Conservation (phyloP, 768 basidiomycete species). For the Pleurotus tuber-regium region DNA sequence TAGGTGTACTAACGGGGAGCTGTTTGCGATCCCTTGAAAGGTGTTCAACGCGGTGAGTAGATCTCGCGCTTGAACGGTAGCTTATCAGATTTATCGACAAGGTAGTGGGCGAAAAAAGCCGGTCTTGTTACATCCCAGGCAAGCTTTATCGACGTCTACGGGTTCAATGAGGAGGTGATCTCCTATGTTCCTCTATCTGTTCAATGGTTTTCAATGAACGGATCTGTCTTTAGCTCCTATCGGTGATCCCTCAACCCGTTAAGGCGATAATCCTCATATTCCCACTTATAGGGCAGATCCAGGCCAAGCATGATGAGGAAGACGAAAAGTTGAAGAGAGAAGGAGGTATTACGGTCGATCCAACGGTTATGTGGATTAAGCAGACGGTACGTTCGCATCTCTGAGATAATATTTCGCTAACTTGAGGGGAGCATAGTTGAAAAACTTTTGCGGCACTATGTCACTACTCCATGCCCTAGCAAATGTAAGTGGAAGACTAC, state of each 20-base stretch:
- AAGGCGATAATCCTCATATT: constrained; percentile 87
- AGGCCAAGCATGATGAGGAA: constrained; percentile 52
- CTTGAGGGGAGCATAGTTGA: constrained; percentile 45
- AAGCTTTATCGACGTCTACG: constrained; percentile 70
- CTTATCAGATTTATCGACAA: no score
- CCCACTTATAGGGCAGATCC: constrained; percentile 56
- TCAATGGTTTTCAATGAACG: no score
- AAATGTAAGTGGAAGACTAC: constrained; percentile 6
- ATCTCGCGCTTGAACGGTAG: no score
- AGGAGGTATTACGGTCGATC: constrained; percentile 49
- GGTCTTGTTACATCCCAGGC: constrained; percentile 51
- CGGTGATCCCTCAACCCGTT: constrained; percentile 67
- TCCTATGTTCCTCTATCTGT: no score
- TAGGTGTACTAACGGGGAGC: no score
- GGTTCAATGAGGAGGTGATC: constrained; percentile 64
- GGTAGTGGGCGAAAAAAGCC: constrained; percentile 68
- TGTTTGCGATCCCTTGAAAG: no score
- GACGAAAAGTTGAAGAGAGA: constrained; percentile 51
- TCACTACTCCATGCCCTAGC: neutral
- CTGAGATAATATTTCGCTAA: neutral
- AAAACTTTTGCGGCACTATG: constrained; percentile 87
- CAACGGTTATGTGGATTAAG: constrained; percentile 81
- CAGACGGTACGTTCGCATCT: constrained; percentile 63
- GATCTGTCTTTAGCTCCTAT: constrained; percentile 58
- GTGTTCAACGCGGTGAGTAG: no score